Evolutionary conservation across 2,329 filamentous ascomycete species (phyloP).

Genomic region (Alternaria viburni): DNA sequence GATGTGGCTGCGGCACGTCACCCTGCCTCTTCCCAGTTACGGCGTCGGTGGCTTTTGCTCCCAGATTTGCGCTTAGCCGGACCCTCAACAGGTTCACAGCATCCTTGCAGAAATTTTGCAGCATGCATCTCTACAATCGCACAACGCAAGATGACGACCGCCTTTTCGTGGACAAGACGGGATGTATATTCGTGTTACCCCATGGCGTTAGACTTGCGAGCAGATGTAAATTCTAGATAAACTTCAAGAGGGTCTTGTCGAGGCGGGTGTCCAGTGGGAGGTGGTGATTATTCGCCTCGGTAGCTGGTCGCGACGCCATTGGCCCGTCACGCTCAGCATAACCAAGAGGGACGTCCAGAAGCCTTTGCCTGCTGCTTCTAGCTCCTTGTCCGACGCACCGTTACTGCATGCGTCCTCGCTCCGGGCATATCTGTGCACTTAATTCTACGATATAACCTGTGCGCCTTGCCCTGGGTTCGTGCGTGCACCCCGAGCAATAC

Average conservation of each 20-base stretch:
- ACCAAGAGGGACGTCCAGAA: constrained; percentile 18
- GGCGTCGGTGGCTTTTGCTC: not conserved
- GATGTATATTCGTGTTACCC: not conserved
- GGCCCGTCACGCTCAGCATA: constrained; percentile 20
- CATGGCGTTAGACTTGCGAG: constrained; percentile 26
- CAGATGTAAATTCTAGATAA: not conserved
- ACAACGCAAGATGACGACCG: not conserved
- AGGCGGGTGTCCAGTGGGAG: constrained; percentile 13
- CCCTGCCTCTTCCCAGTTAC: not conserved
- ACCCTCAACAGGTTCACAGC: constrained; percentile 8
- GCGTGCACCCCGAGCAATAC: not conserved
- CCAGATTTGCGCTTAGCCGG: constrained; percentile 1
- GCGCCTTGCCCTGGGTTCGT: constrained; percentile 9
- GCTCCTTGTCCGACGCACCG: constrained; percentile 26
- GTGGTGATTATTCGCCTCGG: constrained; percentile 25
- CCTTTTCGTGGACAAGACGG: not conserved
- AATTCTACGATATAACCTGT: constrained; percentile 6
- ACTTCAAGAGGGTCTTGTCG: constrained; percentile 1
- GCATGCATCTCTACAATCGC: not conserved
- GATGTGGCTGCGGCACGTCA: constrained; percentile 3
- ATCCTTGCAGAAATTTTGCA: constrained; percentile 5
- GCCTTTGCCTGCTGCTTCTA: constrained; percentile 29
- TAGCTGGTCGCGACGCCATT: constrained; percentile 26
- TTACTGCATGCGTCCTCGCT: constrained; percentile 23
- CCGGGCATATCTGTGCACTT: constrained; percentile 18